Base-by-base conservation (phyloP, 768 basidiomycete genomes). In the Suillus plorans region DNA sequence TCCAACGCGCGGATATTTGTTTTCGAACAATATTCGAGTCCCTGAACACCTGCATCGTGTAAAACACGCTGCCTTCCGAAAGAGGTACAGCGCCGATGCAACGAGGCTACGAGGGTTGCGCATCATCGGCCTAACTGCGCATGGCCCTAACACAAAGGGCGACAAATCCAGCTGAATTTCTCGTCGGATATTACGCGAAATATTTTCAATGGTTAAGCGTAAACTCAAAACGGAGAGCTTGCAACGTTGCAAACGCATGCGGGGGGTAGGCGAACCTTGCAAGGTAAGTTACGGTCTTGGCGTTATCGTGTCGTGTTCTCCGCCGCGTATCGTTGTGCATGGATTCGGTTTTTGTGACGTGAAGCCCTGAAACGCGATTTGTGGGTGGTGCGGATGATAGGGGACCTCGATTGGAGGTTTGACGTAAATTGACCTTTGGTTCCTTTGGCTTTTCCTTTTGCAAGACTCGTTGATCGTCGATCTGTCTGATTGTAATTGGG, bases 161-260 rank as follows among this genome's bases (percentile, higher is more conserved):
- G 14, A 58, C 25, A 16, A 42, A 28, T 28, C 39, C 31, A 6
- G 20, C 53, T 36, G 20, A 42, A 31, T 42, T 42, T 59, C 42
- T 59, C 58, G 58, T 28, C 58, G 58, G 58, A 59, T 59, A 59
- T 59, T 59, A 59, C 25, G 37, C 58, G 41, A 25, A 9, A 18
- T 25, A 59, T 42, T 59, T 31, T 44, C 58, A 5, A 28, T 12
- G 58, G 25, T 31, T 5, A 20, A 58, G 28, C 52, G 16, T 31
- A 5, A 37, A 18, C 28, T 53, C 20, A n/a, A 36, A 34, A 36
- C 12, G 53, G 34, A 10, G 18, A 55, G 8, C 4, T 18, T 42
- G 58, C 28, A 59, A 59, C 58, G 58, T 59, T 59, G 58, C 18
- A 59, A 59, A 59, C 58, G 5, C 58, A 20, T 59, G 53, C 12